A percentile compares a stretch with the other conserved stretches of the same genome.
phyloP scores from a whole-genome alignment of 768 basidiomycete genomes.

The Omphalotus guepiniiformis region DNA sequence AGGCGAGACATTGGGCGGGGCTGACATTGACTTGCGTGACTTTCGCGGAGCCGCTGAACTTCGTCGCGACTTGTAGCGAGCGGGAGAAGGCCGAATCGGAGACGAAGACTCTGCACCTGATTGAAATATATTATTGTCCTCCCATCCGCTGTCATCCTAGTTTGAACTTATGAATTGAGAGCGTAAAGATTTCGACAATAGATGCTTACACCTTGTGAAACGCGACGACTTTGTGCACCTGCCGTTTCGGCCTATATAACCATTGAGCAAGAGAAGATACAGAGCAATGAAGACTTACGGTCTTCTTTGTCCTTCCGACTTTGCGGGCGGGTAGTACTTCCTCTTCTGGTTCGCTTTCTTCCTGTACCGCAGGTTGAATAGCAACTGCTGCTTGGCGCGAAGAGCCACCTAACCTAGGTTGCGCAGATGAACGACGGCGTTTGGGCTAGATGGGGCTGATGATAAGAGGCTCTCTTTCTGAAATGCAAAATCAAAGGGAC shows the following conservation, averaged over 20 bases:
- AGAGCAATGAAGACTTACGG: conserved; percentile 29
- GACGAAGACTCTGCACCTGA: conserved; percentile 89
- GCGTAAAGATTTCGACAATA: conserved; percentile 11
- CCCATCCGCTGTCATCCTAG: conserved; percentile 78
- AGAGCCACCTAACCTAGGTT: conserved; percentile 57
- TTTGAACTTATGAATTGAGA: conserved; percentile 1
- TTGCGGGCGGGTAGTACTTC: conserved; percentile 57
- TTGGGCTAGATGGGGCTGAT: conserved; percentile 44
- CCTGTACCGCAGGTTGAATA: conserved; percentile 43
- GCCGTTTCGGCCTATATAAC: conserved; percentile 41
- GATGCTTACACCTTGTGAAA: conserved; percentile 45
- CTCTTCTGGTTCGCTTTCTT: conserved; percentile 79
- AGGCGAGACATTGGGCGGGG: conserved; percentile 53
- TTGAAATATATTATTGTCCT: conserved; percentile 88
- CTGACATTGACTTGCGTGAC: conserved; percentile 68
- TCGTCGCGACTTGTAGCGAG: conserved; percentile 39
- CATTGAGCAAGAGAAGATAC: conserved; percentile 6
- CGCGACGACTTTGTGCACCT: conserved; percentile 48
- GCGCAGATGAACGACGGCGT: conserved; percentile 74
- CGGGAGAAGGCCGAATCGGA: conserved; percentile 60
- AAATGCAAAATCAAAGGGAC: conserved; percentile 19
- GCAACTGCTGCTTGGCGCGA: conserved; percentile 32
- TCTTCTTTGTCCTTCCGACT: conserved; percentile 56
- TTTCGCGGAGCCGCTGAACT: conserved; percentile 38
- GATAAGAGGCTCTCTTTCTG: conserved; percentile 10